Evolutionary conservation across 345 rosid species (phyloP), one percentile per base, ranked within the genome.

Genomic region (Hibiscus tridactylites): DNA sequence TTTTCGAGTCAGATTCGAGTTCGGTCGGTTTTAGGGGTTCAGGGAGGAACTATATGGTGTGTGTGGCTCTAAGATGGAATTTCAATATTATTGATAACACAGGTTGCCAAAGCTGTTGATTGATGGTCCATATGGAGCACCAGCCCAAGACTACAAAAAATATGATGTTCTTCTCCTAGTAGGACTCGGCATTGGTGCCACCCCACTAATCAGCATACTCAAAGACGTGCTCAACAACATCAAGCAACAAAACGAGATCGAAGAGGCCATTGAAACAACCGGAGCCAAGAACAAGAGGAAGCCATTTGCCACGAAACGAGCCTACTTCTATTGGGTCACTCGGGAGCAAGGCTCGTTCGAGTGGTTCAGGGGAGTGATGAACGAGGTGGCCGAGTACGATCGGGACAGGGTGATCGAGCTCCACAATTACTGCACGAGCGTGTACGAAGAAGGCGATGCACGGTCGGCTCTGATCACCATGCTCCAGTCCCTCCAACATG

Each of bases 51-150:
- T 3, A 44, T 2, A 44, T 44, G 4, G 47, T 44, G 47, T 44
- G 47, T 44, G 47, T 10, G 61, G 9, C 12, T 19, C 19, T 50
- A 13, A 11, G 5, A 15, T 31, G 46, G 13, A 39, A 9, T 62
- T 24, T 52, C 19, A 70, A 50, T 1, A 11, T 63, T 9, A 6
- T 56, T 21, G 4, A n/a, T 19, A 35, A 67, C 33, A 54, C 79
- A 89, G 91, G 81, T 67, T 92, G 54, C 96, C 97, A 39, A 88
- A 75, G 65, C 87, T 92, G 15, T 78, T 85, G 46, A 83, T 91
- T 15, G 96, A 91, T 64, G 97, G 92, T 3, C 91, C 97, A 1
- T 91, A 88, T 26, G 96, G 97, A 64, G 97, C 93, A 29, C 90
- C 96, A 3, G 89, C 91, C 63, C 97, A 91, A 60, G 93, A 91